Base-by-base conservation (phyloP, 805 yeast species). In the Candida dajiaensis region DNA sequence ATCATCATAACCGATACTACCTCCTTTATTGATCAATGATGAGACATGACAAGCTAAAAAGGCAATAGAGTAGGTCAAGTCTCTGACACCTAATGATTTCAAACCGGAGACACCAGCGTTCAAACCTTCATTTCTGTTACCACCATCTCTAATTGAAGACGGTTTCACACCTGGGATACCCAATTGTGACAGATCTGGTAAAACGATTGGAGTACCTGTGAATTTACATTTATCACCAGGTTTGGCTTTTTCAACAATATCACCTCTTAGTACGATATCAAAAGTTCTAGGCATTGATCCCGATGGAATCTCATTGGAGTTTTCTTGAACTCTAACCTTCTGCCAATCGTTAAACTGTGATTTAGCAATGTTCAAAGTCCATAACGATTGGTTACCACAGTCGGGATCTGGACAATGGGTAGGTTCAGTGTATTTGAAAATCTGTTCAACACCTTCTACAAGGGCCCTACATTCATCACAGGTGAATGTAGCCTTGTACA, bases 251-350 rank as follows among this genome's bases (percentile, higher is more conserved):
- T 92, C 99, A 9, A 94, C 98, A 45, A 89, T 76, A 55, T 92
- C 97, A 43, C 98, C 98, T 57, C 99, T 76, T 48, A 92, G 68
- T 43, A 92, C 85, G 21, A 92, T 92, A 64, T 92, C 99, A 58
- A 92, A 67, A 1, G 97, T 92, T 64, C 99, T 80, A 22, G 99
- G 99, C 99, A 92, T 92, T 4, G 97, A 89, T 25, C 99, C 99
- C 0, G 97, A 89, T 23, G 99, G 99, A 47, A 92, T 92, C 66
- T 92, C 98, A 56, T 75, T 85, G n/a, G 97, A 83, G 60, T 92
- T 94, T 62, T 92, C 99, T 64, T 92, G 99, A 53, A 92, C 85
- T 57, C 97, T 79, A 22, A 89, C 92, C 54, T 85, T 85, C 66
- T 92, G 99, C 99, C 99, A 92, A 71, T 92, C 98, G 52, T 89